Conservation (phyloP, 108 stramenopile species). For the Nannochloropsis gaditana region DNA sequence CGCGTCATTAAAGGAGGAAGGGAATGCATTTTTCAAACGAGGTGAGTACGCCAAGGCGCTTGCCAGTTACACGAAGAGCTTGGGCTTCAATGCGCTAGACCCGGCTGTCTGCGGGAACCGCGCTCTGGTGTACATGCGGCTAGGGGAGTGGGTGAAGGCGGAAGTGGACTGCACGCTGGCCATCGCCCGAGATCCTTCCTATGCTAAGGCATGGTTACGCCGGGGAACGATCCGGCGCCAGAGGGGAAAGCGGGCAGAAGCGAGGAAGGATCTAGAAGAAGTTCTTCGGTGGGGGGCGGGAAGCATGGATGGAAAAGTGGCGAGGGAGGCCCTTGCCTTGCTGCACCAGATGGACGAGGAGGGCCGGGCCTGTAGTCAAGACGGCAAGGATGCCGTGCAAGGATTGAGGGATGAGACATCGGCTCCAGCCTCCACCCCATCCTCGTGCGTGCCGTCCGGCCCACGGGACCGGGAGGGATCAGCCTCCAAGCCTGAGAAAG, state of each 20-base stretch:
- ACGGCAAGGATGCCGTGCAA: too few species aligned
- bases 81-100: neutral
- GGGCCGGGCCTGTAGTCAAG: neutral
- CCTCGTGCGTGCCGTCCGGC: too few species aligned
- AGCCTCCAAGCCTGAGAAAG: too few species aligned
- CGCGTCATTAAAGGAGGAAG: neutral
- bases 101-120: neutral
- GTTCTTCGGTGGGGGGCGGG: neutral
- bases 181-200: neutral
- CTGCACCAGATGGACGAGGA: neutral
- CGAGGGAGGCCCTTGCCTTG: neutral
- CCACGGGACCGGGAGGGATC: too few species aligned
- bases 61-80: neutral
- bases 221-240: neutral
- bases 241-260: neutral
- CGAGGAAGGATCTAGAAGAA: slow-evolving; percentile 3
- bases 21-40: neutral
- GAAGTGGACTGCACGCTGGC: slow-evolving; percentile 5
- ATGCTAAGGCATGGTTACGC: neutral
- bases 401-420: too few species aligned
- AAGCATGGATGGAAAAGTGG: neutral
- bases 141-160: neutral
- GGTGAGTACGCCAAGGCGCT: neutral
- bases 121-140: neutral
- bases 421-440: too few species aligned